Base-by-base conservation (phyloP, 352 stramenopile species). In the Phytopythium oedochilum region DNA sequence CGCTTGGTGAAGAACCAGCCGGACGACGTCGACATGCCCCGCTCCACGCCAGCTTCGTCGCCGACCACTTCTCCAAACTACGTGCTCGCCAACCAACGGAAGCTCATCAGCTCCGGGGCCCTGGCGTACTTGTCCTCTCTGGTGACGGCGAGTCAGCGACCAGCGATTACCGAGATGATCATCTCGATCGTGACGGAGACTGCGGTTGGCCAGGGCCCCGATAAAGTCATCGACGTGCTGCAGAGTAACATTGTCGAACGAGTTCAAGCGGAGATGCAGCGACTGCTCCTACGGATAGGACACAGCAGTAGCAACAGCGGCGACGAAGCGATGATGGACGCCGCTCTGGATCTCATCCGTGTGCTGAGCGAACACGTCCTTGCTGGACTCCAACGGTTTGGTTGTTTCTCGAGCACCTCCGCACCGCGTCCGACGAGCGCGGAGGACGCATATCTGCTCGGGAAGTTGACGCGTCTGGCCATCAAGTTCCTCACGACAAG, bases 221-320 rank as follows among this genome's bases (percentile, higher is more conserved):
- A 84, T 20, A 72, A 83, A 18, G 70, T 89, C 55, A 56, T 75
- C 14, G 71, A 78, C 25, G 74, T 93, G 43, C 53, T 93, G 36
- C 61, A 75, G 22, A 82, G 66, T 22, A 88, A 86, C 50, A 55
- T 86, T n/a, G 66, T 83, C 12, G 59, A 86, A 17, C 75, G 79
- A 28, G 63, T 84, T 5, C 43, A 69, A 26, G 12, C 48, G 5
- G 73, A 86, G 49, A 59, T 87, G 10, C 36, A 55, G 3, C 22
- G 52, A 17, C 51, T 31, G 5, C 57, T 73, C 18, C 2, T 10
- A 2, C 18, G 25, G 15, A 2, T 12, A 17, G 29, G 7, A 6
- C 5, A 3, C 25, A 17, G 15, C 43, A 14, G 17, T 3, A 35
- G 29, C n/a, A 26, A 40, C 18, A n/a, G 12, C n/a, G n/a, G n/a